phyloP scores from a whole-genome alignment of 345 rosid species.

The Gossypium raimondii region DNA sequence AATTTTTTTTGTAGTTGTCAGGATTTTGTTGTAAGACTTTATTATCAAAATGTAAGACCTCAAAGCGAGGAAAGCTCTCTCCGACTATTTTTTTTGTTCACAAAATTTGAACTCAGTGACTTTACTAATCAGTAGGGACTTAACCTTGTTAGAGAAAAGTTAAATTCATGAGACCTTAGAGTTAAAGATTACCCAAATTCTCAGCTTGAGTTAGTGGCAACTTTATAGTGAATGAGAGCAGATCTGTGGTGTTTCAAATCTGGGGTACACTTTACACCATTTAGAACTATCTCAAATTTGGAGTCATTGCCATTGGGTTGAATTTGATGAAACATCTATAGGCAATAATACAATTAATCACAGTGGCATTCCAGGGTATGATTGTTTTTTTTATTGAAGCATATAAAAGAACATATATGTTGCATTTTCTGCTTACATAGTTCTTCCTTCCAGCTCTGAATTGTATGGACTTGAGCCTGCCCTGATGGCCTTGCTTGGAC shows the following conservation, averaged over 20 bases:
- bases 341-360: background rate
- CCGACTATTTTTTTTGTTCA: no score
- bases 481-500: background rate
- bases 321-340: conserved; percentile 34
- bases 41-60: no score
- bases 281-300: conserved; percentile 63
- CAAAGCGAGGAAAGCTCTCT: no score
- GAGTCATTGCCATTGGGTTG: conserved; percentile 56
- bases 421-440: background rate
- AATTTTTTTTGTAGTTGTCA: background rate
- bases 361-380: background rate
- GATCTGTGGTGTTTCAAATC: conserved; percentile 47
- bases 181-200: no score
- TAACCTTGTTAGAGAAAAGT: no score
- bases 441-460: background rate
- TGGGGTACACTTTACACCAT: conserved; percentile 56
- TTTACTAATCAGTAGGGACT: no score
- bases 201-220: no score
- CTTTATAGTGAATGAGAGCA: conserved; percentile 52
- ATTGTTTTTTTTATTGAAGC: background rate
- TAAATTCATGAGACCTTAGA: no score
- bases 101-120: no score
- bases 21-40: conserved; percentile 14
- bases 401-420: background rate
- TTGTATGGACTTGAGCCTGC: background rate